A percentile compares a stretch with the other conserved stretches of the same genome.
These are phyloP conservation scores for Cymbopogon citratus DNA, from an alignment of 176 grass and related monocot species.

Conservation along the genomic window DNA sequence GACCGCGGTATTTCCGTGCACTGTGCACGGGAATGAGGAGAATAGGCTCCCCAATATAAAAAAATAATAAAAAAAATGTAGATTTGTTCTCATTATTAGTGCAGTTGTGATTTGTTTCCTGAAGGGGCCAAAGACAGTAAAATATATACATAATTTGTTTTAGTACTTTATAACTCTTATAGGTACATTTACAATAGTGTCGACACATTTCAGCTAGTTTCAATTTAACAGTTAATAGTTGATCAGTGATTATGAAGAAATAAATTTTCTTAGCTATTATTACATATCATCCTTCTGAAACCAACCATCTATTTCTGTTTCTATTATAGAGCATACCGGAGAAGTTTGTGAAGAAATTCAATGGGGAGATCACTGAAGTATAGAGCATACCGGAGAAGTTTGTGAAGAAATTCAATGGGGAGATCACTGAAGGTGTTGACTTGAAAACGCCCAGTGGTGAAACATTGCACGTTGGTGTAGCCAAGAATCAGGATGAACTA, in stretches of 20 bases:
- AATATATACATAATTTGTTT: no score
- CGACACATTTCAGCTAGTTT: neutral
- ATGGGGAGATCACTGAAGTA: constrained; percentile 1
- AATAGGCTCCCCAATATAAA: no score
- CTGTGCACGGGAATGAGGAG: no score
- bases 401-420: no score
- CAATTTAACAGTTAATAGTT: neutral
- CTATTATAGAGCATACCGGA: constrained; percentile 29
- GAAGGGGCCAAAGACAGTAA: neutral
- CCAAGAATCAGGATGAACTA: neutral
- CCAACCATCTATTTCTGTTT: neutral
- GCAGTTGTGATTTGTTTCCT: neutral
- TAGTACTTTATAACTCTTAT: no score
- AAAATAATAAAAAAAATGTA: no score
- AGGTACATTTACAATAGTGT: neutral
- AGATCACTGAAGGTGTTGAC: no score
- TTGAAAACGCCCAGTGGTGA: constrained; percentile 33
- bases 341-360: constrained; percentile 36
- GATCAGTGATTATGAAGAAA: neutral
- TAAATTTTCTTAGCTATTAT: neutral
- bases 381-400: no score
- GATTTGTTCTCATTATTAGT: no score
- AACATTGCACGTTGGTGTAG: constrained; percentile 17
- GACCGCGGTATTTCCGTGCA: no score
- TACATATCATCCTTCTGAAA: neutral